Evolutionary conservation across 805 yeast genomes (phyloP).

Genomic region (Kodamaea fukazawae): DNA sequence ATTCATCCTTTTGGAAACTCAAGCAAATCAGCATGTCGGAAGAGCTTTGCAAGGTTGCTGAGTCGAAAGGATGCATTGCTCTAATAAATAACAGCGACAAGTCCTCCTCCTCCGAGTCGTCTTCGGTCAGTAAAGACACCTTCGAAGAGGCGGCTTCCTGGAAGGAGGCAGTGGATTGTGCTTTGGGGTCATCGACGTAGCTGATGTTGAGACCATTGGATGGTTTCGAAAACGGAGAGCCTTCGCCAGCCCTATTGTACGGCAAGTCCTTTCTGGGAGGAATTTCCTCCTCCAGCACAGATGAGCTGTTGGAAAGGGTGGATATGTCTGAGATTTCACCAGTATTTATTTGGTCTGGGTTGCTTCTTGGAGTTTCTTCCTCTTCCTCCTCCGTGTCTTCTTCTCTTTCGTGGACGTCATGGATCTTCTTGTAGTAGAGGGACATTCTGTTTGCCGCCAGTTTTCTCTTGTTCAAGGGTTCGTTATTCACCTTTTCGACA

Average conservation of each 20-base stretch:
- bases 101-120: conserved; percentile 34
- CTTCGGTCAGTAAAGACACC: conserved; percentile 7
- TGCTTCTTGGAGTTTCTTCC: conserved; percentile 1
- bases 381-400: conserved; percentile 1
- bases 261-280: conserved; percentile 29
- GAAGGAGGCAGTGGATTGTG: conserved; percentile 2
- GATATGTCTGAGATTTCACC: conserved; percentile 20
- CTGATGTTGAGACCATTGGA: conserved; percentile 20
- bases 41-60: conserved; percentile 55
- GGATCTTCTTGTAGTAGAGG: conserved; percentile 32
- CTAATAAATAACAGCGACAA: conserved; percentile 52
- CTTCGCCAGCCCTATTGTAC: not conserved
- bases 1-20: conserved; percentile 64
- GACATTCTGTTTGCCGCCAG: conserved; percentile 20
- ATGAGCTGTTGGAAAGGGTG: conserved; percentile 25
- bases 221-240: not conserved
- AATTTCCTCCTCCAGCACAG: conserved; percentile 21
- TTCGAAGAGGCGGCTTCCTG: conserved; percentile 5
- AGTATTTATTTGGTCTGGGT: conserved; percentile 2
- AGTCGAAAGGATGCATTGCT: conserved; percentile 59
- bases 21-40: conserved; percentile 72
- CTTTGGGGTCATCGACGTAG: conserved; percentile 17
- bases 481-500: conserved; percentile 26
- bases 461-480: conserved; percentile 8
- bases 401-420: conserved; percentile 12